phyloP scores from a whole-genome alignment of 2,329 filamentous ascomycete species.

The Exophiala viscosa region DNA sequence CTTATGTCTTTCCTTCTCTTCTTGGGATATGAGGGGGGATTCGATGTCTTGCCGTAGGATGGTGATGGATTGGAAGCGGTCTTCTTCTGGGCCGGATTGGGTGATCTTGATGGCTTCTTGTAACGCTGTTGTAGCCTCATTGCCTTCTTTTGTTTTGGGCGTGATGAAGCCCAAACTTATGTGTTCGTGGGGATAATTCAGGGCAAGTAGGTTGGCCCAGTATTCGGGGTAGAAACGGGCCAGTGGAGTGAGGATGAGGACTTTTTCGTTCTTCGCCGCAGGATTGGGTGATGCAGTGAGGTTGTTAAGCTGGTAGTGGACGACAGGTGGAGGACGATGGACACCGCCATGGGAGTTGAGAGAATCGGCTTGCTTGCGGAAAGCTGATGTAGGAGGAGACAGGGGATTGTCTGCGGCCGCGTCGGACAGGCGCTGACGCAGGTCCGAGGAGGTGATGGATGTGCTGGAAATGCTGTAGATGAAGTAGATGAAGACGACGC shows the following conservation, averaged over 20 bases:
- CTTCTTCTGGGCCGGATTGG: slow-evolving; percentile 73
- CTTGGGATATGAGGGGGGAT: slow-evolving; percentile 71
- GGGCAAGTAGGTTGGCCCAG: slow-evolving; percentile 85
- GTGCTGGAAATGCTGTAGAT: slow-evolving; percentile 20
- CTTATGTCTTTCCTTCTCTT: slow-evolving; percentile 86
- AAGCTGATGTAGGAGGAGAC: slow-evolving; percentile 70
- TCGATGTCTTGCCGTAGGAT: slow-evolving; percentile 96
- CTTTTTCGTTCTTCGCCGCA: slow-evolving; percentile 72
- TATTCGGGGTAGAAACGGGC: slow-evolving; percentile 90
- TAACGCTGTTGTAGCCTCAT: slow-evolving; percentile 74
- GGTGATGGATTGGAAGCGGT: slow-evolving; percentile 86
- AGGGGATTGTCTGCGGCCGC: slow-evolving; percentile 65
- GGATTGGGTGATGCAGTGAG: slow-evolving; percentile 78
- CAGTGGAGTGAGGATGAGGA: slow-evolving; percentile 90
- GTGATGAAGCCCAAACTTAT: slow-evolving; percentile 96
- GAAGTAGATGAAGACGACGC: slow-evolving; percentile 24
- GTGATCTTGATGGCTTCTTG: slow-evolving; percentile 83
- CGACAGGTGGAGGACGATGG: slow-evolving; percentile 67
- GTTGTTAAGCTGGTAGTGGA: slow-evolving; percentile 93
- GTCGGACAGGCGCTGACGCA: slow-evolving; percentile 48
- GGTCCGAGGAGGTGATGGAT: slow-evolving; percentile 19
- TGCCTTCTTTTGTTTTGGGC: slow-evolving; percentile 88
- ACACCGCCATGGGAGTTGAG: slow-evolving; percentile 12
- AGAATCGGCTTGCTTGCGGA: slow-evolving; percentile 58
- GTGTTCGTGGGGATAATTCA: slow-evolving; percentile 87